Percentiles rank a stretch among this genome's conserved stretches.
Conservation (phyloP, 139 green algal genomes). For the Volvox africanus region DNA sequence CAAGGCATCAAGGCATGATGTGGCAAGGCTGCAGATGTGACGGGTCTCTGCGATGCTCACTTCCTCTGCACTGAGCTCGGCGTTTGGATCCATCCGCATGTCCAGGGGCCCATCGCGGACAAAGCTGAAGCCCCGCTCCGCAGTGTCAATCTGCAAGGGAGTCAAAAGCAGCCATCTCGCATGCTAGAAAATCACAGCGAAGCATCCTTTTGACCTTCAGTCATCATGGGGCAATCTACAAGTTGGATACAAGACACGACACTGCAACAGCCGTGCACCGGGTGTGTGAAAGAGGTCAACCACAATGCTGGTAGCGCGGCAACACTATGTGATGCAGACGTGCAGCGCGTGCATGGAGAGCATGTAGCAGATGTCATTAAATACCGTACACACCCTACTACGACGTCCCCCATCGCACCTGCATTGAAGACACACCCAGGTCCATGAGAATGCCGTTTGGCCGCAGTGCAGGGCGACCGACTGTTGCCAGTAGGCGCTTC, state of each 20-base stretch:
- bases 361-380: no score
- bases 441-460: constrained; percentile 91
- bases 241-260: no score
- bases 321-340: no score
- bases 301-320: no score
- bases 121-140: constrained; percentile 94
- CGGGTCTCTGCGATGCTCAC: neutral
- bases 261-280: no score
- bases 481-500: neutral
- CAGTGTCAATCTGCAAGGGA: constrained; percentile 82
- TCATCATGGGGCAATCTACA: no score
- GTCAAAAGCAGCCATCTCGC: neutral
- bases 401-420: constrained; percentile 65
- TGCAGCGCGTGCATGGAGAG: no score
- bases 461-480: constrained; percentile 3
- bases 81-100: constrained; percentile 93
- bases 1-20: neutral
- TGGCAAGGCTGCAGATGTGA: no score
- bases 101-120: constrained; percentile 83
- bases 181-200: neutral
- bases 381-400: neutral
- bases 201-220: no score
- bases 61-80: constrained; percentile 75
- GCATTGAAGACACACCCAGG: constrained; percentile 97
- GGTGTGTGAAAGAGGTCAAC: no score